Evolutionary conservation across 345 rosid genomes (phyloP).

Genomic region (Eucalyptus marginata): DNA sequence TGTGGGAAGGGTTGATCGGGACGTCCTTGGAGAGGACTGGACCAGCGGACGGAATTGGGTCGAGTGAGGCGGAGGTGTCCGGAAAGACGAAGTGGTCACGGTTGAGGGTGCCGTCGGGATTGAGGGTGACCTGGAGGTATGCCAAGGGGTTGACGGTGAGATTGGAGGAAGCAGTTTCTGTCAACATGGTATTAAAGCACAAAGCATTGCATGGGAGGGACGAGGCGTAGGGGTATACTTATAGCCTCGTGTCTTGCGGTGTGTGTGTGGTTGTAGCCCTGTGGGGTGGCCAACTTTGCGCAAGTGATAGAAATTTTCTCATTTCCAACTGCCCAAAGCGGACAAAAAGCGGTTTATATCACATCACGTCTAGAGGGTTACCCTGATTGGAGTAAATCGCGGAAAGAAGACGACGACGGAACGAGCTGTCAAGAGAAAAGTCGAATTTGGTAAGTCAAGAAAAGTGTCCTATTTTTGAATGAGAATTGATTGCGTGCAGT

Average conservation of each 20-base stretch:
- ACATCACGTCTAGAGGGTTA: neutral
- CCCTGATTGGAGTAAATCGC: no score
- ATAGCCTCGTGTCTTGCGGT: neutral
- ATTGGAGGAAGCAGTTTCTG: neutral
- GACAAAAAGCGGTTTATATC: no score
- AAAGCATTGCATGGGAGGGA: neutral
- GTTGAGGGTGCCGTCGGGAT: constrained; percentile 15
- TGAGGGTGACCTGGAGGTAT: constrained; percentile 7
- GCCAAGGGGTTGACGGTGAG: constrained; percentile 10
- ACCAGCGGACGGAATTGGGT: neutral
- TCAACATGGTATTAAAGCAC: neutral
- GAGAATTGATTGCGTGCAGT: no score
- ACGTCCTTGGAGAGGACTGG: constrained; percentile 21
- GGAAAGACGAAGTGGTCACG: neutral
- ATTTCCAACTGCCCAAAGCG: neutral
- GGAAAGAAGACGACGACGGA: neutral
- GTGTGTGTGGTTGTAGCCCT: neutral
- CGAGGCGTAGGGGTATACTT: neutral
- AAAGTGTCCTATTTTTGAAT: no score
- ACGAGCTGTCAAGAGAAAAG: neutral
- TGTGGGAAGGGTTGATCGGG: constrained; percentile 8
- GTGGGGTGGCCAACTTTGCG: neutral
- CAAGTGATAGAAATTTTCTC: neutral
- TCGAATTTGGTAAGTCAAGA: neutral
- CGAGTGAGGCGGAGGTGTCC: constrained; percentile 1